Conservation (phyloP, 225 moss, liverwort and hornwort species). For the Ulota crispa region DNA sequence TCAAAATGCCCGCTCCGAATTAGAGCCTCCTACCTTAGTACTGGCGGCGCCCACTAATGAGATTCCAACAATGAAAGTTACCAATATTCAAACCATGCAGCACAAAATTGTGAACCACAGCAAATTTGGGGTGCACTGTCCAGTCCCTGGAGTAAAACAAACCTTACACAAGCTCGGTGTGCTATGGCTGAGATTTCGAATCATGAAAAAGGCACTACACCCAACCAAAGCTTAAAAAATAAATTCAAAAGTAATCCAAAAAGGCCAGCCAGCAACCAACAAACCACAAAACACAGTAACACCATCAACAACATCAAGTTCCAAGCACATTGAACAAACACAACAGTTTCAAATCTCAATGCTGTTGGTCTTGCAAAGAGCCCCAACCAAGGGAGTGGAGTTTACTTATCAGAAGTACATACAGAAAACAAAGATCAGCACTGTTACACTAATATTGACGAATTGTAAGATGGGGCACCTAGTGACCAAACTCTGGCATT, state of each 20-base stretch:
- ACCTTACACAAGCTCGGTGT: background rate
- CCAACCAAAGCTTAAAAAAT: background rate
- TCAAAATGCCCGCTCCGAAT: too few relatives aligned
- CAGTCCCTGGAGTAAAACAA: background rate
- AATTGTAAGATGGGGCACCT: slow-evolving; percentile 29
- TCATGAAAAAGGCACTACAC: background rate
- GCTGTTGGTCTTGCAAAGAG: slow-evolving; percentile 4
- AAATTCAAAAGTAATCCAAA: background rate
- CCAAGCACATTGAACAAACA: background rate
- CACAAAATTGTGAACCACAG: background rate
- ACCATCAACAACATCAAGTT: background rate
- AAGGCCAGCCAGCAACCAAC: background rate
- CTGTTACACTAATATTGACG: slow-evolving; percentile 26
- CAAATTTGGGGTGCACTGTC: background rate
- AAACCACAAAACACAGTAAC: background rate
- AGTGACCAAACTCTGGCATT: slow-evolving; percentile 48
- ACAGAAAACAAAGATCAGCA: slow-evolving; percentile 37
- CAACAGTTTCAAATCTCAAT: background rate
- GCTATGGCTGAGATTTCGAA: background rate
- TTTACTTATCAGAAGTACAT: slow-evolving; percentile 30
- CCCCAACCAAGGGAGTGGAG: slow-evolving; percentile 1
- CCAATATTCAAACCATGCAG: too few relatives aligned
- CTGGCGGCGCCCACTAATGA: too few relatives aligned
- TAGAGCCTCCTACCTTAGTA: too few relatives aligned
- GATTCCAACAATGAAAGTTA: too few relatives aligned